phyloP scores from a whole-genome alignment of 1,139 yeast genomes.

The Protomyces inundatus region DNA sequence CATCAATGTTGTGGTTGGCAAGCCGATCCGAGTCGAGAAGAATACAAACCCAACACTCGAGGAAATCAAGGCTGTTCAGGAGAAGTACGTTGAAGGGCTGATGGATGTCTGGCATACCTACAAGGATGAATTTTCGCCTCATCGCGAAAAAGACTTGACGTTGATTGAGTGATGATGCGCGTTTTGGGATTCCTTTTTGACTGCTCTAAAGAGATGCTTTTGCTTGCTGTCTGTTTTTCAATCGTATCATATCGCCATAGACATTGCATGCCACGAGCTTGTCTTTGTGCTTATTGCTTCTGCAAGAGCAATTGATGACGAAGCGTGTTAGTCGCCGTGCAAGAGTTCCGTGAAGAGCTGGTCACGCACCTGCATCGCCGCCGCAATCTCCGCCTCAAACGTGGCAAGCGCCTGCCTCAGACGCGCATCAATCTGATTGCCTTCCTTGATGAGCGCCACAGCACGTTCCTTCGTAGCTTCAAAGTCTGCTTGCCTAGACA shows the following conservation, averaged over 20 bases:
- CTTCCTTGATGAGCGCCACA: not conserved
- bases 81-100: constrained; percentile 63
- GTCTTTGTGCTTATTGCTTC: too few species aligned
- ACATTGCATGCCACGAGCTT: too few species aligned
- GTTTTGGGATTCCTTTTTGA: too few species aligned
- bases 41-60: constrained; percentile 45
- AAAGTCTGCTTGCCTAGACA: not conserved
- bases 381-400: not conserved
- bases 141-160: constrained; percentile 28
- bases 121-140: constrained; percentile 48
- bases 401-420: not conserved
- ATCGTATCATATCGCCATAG: too few species aligned
- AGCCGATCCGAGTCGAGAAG: constrained; percentile 67
- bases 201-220: too few species aligned
- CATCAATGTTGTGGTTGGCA: constrained; percentile 73
- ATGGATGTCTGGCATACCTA: constrained; percentile 62
- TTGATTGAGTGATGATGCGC: constrained; percentile 27
- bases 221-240: too few species aligned
- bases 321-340: not conserved
- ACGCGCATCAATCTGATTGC: not conserved
- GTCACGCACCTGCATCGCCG: not conserved
- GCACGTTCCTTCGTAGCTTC: not conserved
- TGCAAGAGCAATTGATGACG: too few species aligned
- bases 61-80: constrained; percentile 66
- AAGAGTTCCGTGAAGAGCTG: not conserved